Evolutionary conservation across 768 basidiomycete species (phyloP), one percentile per base, ranked within the genome.

Genomic region (Phlebiopsis flavidoalba): DNA sequence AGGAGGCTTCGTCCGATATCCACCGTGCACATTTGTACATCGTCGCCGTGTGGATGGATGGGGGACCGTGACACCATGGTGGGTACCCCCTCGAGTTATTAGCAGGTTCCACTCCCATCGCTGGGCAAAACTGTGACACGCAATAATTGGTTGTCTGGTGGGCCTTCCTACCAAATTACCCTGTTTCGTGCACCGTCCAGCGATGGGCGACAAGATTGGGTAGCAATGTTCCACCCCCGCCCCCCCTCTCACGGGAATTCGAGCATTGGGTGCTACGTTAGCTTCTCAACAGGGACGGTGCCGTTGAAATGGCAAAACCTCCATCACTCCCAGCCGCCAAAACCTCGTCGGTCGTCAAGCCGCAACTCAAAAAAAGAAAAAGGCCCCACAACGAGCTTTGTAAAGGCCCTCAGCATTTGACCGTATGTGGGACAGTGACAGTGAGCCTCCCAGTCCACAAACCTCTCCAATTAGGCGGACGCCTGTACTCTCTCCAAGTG

Each of bases 171-270:
- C 35, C 5, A 90, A 76, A 60, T n/a, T 76, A 81, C 1, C 71
- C n/a, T n/a, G n/a, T n/a, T n/a, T n/a, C 68, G 61, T 86, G 83
- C 0, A 84, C 76, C n/a, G 67, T 92, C n/a, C 89, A 0, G 87
- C 87, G 7, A 90, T 81, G 0, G 4, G 89, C 89, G 1, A 92
- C n/a, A n/a, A n/a, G n/a, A n/a, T n/a, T n/a, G n/a, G n/a, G n/a
- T n/a, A n/a, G n/a, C n/a, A n/a, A n/a, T 70, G 0, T 86, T 90
- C 76, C 81, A 87, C 2, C 80, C 2, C 80, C 83, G 5, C 75
- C 74, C 0, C n/a, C n/a, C n/a, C n/a, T n/a, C 81, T 82, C 14
- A 91, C 75, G 12, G 87, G 87, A 43, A 91, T 90, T 4, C 88
- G 79, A 0, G 88, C 86, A 48, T 70, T n/a, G n/a, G 70, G 58